A percentile compares a stretch with the other conserved stretches of the same genome.
Conservation (phyloP, 2,329 filamentous ascomycete genomes). For the Pyricularia sp. region DNA sequence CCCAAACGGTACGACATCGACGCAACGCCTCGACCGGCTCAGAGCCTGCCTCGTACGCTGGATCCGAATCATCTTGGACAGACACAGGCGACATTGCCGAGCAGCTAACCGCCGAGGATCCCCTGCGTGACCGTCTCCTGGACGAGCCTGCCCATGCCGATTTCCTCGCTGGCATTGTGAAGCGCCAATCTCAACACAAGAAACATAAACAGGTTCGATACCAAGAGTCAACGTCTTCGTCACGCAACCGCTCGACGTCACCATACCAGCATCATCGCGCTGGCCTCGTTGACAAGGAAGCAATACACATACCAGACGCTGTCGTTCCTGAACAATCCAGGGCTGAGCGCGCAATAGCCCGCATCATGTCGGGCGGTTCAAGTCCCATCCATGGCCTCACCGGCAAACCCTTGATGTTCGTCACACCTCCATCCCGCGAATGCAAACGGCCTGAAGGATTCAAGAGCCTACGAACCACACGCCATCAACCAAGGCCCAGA, state of each 20-base stretch:
- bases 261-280: slow-evolving; percentile 18
- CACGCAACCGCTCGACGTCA: slow-evolving; percentile 8
- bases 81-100: slow-evolving; percentile 93
- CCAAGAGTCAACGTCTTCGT: slow-evolving; percentile 34
- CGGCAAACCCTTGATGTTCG: slow-evolving; percentile 85
- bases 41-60: slow-evolving; percentile 27
- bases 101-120: slow-evolving; percentile 76
- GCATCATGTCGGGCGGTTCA: slow-evolving; percentile 78
- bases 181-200: slow-evolving; percentile 32
- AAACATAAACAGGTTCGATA: slow-evolving; percentile 63
- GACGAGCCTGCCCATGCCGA: slow-evolving; percentile 53
- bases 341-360: slow-evolving; percentile 61
- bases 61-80: slow-evolving; percentile 60
- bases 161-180: slow-evolving; percentile 40
- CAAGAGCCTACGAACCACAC: not conserved
- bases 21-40: slow-evolving; percentile 34
- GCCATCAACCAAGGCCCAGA: not conserved
- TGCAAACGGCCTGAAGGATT: not conserved
- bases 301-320: slow-evolving; percentile 71
- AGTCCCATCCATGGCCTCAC: slow-evolving; percentile 82
- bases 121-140: slow-evolving; percentile 61
- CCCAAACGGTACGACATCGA: slow-evolving; percentile 24
- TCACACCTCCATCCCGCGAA: slow-evolving; percentile 7
- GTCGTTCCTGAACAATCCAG: slow-evolving; percentile 48
- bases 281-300: slow-evolving; percentile 55